Percentiles rank a stretch among this genome's conserved stretches.
These are phyloP conservation scores for Amborella trichopoda DNA, from an alignment of 164 flowering plant species.

Conservation along the genomic window DNA sequence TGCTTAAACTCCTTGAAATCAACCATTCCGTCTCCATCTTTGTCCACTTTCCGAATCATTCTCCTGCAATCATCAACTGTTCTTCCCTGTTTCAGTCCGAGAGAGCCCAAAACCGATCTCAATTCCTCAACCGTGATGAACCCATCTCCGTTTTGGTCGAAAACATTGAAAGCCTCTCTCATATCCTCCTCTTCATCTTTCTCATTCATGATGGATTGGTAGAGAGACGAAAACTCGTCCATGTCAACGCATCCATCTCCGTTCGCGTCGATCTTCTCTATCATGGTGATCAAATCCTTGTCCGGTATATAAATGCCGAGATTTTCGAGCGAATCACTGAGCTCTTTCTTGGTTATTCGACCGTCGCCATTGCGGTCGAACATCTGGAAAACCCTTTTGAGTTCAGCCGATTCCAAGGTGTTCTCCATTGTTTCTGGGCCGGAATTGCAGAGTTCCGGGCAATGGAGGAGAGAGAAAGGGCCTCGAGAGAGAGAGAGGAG, in stretches of 20 bases:
- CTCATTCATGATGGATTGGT: constrained; percentile 43
- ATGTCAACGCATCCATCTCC: constrained; percentile 63
- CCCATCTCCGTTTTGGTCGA: constrained; percentile 68
- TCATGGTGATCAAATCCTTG: constrained; percentile 37
- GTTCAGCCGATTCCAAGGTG: constrained; percentile 39
- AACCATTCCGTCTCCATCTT: constrained; percentile 67
- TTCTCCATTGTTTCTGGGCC: constrained; percentile 3
- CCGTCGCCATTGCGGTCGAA: constrained; percentile 68
- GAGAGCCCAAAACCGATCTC: constrained; percentile 38
- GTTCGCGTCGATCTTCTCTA: constrained; percentile 48
- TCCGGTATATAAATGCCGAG: constrained; percentile 51
- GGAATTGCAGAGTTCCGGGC: background rate
- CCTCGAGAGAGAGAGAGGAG: background rate
- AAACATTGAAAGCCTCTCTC: constrained; percentile 68
- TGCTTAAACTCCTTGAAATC: constrained; percentile 48
- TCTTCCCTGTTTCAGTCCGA: constrained; percentile 58
- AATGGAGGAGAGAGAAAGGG: background rate
- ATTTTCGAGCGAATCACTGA: constrained; percentile 46
- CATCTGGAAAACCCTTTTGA: constrained; percentile 55
- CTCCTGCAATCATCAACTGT: constrained; percentile 49
- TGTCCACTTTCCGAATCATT: constrained; percentile 66
- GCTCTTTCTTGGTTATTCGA: constrained; percentile 47
- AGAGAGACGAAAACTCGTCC: constrained; percentile 47
- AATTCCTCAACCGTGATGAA: constrained; percentile 58
- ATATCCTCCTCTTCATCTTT: constrained; percentile 53